phyloP scores from a whole-genome alignment of 1,284 basidiomycete species.

The Ganoderma sinense region DNA sequence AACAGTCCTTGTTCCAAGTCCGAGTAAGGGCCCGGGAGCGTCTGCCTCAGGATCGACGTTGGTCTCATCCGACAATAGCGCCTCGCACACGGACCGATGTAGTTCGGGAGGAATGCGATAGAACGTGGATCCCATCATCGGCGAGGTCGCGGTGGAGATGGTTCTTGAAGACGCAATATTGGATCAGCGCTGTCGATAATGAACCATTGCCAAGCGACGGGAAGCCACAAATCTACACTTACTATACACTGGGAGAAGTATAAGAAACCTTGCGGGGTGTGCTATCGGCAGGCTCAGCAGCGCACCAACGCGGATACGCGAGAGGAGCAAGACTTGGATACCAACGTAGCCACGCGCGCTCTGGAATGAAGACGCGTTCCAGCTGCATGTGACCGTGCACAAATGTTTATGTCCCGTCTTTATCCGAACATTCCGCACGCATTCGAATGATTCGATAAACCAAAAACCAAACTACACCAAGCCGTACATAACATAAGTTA shows the following conservation, averaged over 20 bases:
- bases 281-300: neutral
- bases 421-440: no score
- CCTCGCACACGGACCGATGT: neutral
- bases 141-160: neutral
- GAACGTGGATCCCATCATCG: neutral
- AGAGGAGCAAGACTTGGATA: neutral
- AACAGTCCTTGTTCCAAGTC: neutral
- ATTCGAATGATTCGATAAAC: no score
- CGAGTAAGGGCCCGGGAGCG: neutral
- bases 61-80: neutral
- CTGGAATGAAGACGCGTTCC: neutral
- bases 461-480: no score
- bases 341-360: neutral
- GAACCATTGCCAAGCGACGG: neutral
- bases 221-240: neutral
- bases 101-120: neutral
- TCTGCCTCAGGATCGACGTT: neutral
- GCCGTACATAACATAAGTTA: neutral
- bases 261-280: neutral
- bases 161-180: neutral
- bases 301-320: neutral
- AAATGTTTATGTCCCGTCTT: neutral
- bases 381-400: neutral
- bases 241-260: neutral
- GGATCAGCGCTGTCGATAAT: neutral